phyloP scores from a whole-genome alignment of 208 protist genomes.

The Lotmaria passim region DNA sequence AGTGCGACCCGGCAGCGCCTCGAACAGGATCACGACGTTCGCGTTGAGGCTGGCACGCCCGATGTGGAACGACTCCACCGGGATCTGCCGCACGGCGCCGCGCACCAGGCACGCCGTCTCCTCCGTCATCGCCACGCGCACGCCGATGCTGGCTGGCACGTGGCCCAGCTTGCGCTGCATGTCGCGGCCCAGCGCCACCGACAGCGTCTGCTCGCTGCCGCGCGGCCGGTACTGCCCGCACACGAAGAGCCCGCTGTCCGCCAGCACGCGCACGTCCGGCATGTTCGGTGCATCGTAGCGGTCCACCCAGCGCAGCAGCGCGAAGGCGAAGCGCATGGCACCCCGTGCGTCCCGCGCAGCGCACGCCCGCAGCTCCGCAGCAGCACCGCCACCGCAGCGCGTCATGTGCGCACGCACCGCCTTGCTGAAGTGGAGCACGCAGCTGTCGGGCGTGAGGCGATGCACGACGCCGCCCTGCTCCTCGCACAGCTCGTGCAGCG shows the following conservation, averaged over 20 bases:
- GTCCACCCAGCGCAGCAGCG: conserved; percentile 17
- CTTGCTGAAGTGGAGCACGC: not conserved
- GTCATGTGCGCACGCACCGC: conserved; percentile 17
- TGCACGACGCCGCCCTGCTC: not conserved
- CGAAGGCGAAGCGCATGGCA: conserved; percentile 27
- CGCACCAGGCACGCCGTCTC: conserved; percentile 48
- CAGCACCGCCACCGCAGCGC: not conserved
- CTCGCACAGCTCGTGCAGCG: conserved; percentile 3
- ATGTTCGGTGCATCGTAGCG: not conserved
- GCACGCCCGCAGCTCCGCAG: not conserved
- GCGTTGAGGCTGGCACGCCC: conserved; percentile 12
- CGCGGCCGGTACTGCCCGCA: conserved; percentile 20
- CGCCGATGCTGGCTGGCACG: conserved; percentile 32
- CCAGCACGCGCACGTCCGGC: conserved; percentile 21
- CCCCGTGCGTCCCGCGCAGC: conserved; percentile 17
- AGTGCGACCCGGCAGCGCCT: conserved; percentile 27
- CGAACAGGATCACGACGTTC: conserved; percentile 38
- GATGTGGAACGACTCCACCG: not conserved
- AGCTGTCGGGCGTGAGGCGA: not conserved
- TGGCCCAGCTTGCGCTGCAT: conserved; percentile 29
- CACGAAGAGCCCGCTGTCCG: conserved; percentile 32
- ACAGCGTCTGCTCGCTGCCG: conserved; percentile 24
- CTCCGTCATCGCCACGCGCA: conserved; percentile 41
- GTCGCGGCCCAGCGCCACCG: conserved; percentile 37
- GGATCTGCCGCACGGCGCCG: conserved; percentile 1